Evolutionary conservation across 768 basidiomycete genomes (phyloP).

Genomic region (Leccinum subgranulosum): DNA sequence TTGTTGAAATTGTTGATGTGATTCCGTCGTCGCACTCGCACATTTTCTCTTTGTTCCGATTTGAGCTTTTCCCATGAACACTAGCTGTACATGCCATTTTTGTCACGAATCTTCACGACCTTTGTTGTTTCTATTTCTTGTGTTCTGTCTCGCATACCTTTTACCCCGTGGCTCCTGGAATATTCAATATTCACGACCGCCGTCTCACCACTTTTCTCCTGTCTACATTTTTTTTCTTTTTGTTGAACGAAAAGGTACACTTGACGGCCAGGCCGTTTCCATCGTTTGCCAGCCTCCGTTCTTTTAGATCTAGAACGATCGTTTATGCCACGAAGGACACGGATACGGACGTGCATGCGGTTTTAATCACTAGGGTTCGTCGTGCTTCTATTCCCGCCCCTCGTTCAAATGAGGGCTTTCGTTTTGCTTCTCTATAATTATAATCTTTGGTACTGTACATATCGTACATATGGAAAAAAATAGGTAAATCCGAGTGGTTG

Average conservation of each 20-base stretch:
- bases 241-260: not conserved
- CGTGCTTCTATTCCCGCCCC: not conserved
- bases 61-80: no score
- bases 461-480: not conserved
- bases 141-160: no score
- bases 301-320: not conserved
- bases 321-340: not conserved
- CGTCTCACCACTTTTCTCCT: no score
- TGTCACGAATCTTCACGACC: no score
- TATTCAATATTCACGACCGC: no score
- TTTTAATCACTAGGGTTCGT: not conserved
- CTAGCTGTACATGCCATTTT: no score
- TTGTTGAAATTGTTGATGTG: slow-evolving; percentile 21
- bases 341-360: not conserved
- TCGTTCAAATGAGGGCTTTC: no score
- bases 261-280: not conserved
- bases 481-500: not conserved
- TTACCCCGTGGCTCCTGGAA: no score
- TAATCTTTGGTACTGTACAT: not conserved
- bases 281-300: not conserved
- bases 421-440: not conserved
- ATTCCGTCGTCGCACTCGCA: not conserved
- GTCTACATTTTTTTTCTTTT: not conserved
- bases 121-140: no score
- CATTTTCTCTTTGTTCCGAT: not conserved